Base-by-base conservation (phyloP, 352 stramenopile species). In the Phytophthora chlamydospora region DNA sequence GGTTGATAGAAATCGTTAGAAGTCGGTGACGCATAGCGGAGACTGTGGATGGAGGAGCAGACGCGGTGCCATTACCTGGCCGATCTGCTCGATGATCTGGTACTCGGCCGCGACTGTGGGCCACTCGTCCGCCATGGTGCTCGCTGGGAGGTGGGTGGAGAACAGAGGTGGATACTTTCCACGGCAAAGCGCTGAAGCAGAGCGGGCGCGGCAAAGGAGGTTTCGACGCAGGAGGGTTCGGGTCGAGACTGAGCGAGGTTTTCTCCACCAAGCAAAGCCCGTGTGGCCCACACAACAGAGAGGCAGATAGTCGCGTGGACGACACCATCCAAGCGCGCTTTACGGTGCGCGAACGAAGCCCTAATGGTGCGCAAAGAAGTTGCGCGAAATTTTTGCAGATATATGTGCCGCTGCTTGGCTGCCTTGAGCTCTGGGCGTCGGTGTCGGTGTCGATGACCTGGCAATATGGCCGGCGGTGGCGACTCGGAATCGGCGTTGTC, bases 31-130 rank as follows among this genome's bases (percentile, higher is more conserved):
- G 24, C 24, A 29, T 29, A 29, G 24, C 24, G 24, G 24, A 29
- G 24, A 29, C 24, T 6, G 24, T 29, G 24, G 21, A 24, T 24
- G 21, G n/a, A 5, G 27, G 10, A n/a, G 31, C 29, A 21, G 24
- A 34, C 29, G 43, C 27, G 31, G 34, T 10, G 24, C 14, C 48
- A 13, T 29, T 27, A 93, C 84, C 83, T 93, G 88, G 58, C 88
- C 88, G 38, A 96, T 93, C 67, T 96, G 86, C 73, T 96, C 88
- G 59, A 95, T 94, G 72, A 96, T 89, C 63, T 93, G 74, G 75
- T 96, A 96, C 64, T 95, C 88, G 54, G 72, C 72, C 52, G 86
- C 88, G 24, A 78, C 72, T 7, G 86, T 95, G 55, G 88, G 88
- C 88, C 88, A 96, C 69, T 96, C 88, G 57, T 94, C 83, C 56